Conservation (phyloP, 768 basidiomycete species). For the Symmetrospora coprosmae region DNA sequence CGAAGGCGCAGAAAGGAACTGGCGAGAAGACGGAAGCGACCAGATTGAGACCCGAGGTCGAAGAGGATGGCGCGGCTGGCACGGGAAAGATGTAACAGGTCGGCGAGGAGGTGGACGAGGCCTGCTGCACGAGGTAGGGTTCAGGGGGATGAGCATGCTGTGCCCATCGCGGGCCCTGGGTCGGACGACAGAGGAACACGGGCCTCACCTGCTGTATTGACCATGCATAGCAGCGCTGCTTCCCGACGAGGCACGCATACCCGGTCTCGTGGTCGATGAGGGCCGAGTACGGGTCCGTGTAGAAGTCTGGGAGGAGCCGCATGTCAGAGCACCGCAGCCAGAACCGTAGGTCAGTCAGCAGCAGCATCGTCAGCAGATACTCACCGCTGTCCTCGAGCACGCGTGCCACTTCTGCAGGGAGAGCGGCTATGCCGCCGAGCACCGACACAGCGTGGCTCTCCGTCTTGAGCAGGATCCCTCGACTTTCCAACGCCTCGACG, state of each 20-base stretch:
- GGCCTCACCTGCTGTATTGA: neutral
- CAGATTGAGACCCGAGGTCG: neutral
- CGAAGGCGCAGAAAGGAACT: neutral
- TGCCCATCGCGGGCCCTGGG: too few relatives aligned
- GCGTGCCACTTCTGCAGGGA: slow-evolving; percentile 3
- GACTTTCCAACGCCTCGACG: neutral
- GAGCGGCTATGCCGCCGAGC: neutral
- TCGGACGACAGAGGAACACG: neutral
- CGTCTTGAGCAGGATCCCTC: neutral
- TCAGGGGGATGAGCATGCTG: too few relatives aligned
- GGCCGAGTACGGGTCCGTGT: neutral
- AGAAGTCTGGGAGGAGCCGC: too few relatives aligned
- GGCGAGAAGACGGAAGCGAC: slow-evolving; percentile 8
- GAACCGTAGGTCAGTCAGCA: too few relatives aligned
- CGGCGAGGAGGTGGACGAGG: neutral
- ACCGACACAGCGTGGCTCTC: slow-evolving; percentile 4
- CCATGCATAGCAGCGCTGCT: neutral
- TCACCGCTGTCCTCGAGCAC: neutral
- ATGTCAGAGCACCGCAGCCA: too few relatives aligned
- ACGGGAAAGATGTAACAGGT: slow-evolving; percentile 19
- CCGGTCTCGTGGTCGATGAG: neutral
- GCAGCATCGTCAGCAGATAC: too few relatives aligned
- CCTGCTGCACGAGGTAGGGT: neutral
- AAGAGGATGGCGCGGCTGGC: neutral
- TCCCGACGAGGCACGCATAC: slow-evolving; percentile 4